These are phyloP conservation scores for Annulohypoxylon truncatum DNA, from an alignment of 2,329 filamentous ascomycete species.

Conservation along the genomic window DNA sequence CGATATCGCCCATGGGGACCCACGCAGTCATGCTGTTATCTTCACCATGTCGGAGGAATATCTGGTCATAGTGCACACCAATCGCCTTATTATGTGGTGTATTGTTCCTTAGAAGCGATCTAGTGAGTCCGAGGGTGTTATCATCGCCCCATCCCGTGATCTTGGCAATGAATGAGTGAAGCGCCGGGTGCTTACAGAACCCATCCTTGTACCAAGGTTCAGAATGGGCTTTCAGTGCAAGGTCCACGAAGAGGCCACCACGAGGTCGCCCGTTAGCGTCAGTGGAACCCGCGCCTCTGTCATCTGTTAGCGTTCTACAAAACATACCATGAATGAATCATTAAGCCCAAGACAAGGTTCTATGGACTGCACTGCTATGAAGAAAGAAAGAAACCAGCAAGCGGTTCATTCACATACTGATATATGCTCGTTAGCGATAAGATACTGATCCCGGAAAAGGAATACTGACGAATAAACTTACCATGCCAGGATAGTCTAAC, in stretches of 20 bases:
- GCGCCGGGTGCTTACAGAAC: conserved; percentile 64
- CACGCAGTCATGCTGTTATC: conserved; percentile 67
- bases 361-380: not conserved
- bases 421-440: not conserved
- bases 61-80: conserved; percentile 71
- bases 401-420: conserved; percentile 12
- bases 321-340: not conserved
- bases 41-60: conserved; percentile 66
- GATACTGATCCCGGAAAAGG: not conserved
- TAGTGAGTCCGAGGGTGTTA: conserved; percentile 58
- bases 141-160: conserved; percentile 65
- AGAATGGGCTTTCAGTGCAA: conserved; percentile 65
- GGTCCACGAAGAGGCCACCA: conserved; percentile 52
- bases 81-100: conserved; percentile 67
- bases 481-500: conserved; percentile 51
- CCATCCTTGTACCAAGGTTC: conserved; percentile 64
- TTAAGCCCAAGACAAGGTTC: not conserved
- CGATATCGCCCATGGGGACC: conserved; percentile 67
- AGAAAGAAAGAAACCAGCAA: not conserved
- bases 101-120: conserved; percentile 67
- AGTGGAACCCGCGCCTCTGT: conserved; percentile 43
- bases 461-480: conserved; percentile 27
- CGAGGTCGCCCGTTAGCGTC: conserved; percentile 49
- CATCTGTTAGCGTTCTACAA: conserved; percentile 7
- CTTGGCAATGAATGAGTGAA: conserved; percentile 61